phyloP scores from a whole-genome alignment of 2,329 filamentous ascomycete genomes.

The Pseudogymnoascus sp. region DNA sequence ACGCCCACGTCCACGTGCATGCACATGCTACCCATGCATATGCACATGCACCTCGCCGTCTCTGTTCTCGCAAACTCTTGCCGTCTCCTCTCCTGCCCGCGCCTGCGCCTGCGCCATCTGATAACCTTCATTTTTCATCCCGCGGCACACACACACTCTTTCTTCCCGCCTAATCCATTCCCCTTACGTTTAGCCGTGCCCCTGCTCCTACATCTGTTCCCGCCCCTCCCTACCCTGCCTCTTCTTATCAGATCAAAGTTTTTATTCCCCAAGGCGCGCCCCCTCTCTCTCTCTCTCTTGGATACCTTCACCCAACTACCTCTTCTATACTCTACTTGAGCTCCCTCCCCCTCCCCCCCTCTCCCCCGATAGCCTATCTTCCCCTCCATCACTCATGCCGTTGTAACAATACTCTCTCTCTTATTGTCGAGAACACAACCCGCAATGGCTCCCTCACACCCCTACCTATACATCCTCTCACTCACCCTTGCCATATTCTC shows the following conservation, averaged over 20 bases:
- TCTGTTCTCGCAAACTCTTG: not conserved
- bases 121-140: not conserved
- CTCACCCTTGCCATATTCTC: constrained; percentile 22
- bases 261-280: not conserved
- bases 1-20: not conserved
- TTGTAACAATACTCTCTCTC: not conserved
- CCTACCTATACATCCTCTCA: constrained; percentile 31
- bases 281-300: not conserved
- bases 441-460: constrained; percentile 37
- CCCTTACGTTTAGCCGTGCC: not conserved
- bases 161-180: not conserved
- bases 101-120: not conserved
- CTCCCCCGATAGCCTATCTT: not conserved
- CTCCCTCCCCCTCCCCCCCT: not conserved
- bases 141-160: too few relatives aligned
- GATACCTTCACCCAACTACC: not conserved
- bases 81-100: too few relatives aligned
- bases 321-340: not conserved
- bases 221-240: not conserved
- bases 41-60: too few relatives aligned
- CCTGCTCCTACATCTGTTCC: not conserved
- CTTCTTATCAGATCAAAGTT: not conserved
- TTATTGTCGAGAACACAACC: not conserved
- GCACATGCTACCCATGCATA: not conserved
- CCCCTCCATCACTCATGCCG: not conserved